These are phyloP conservation scores for Primulina tabacum DNA, from an alignment of 257 asterid species.

Conservation along the genomic window DNA sequence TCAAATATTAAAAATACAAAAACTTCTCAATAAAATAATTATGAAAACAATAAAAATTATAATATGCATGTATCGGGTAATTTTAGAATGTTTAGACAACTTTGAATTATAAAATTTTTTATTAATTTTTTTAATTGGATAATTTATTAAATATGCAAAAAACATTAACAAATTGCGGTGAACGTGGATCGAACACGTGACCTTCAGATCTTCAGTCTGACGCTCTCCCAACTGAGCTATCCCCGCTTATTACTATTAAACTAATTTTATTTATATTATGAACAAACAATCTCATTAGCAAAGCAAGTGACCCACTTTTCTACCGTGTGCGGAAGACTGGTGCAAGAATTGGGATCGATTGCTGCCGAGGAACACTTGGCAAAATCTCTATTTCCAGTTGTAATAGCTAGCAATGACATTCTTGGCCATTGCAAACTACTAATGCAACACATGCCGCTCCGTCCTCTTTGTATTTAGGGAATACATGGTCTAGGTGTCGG, in stretches of 20 bases:
- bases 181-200: slow-evolving; percentile 71
- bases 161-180: slow-evolving; percentile 35
- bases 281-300: slow-evolving; percentile 35
- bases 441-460: too few relatives aligned
- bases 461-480: slow-evolving; percentile 26
- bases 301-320: slow-evolving; percentile 52
- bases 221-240: slow-evolving; percentile 72
- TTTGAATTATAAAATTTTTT: too few relatives aligned
- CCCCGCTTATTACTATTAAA: slow-evolving; percentile 31
- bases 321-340: slow-evolving; percentile 37
- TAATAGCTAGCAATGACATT: slow-evolving; percentile 81
- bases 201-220: slow-evolving; percentile 70
- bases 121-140: too few relatives aligned
- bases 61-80: too few relatives aligned
- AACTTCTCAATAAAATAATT: too few relatives aligned
- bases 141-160: too few relatives aligned
- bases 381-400: slow-evolving; percentile 52
- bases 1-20: too few relatives aligned
- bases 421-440: slow-evolving; percentile 27
- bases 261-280: slow-evolving; percentile 19
- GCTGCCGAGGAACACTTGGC: slow-evolving; percentile 46
- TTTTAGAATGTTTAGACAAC: too few relatives aligned
- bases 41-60: too few relatives aligned
- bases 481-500: slow-evolving; percentile 50
- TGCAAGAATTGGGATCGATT: slow-evolving; percentile 34